These are phyloP conservation scores for Aspergillus steynii DNA, from an alignment of 495 filamentous ascomycete genomes.

Conservation along the genomic window DNA sequence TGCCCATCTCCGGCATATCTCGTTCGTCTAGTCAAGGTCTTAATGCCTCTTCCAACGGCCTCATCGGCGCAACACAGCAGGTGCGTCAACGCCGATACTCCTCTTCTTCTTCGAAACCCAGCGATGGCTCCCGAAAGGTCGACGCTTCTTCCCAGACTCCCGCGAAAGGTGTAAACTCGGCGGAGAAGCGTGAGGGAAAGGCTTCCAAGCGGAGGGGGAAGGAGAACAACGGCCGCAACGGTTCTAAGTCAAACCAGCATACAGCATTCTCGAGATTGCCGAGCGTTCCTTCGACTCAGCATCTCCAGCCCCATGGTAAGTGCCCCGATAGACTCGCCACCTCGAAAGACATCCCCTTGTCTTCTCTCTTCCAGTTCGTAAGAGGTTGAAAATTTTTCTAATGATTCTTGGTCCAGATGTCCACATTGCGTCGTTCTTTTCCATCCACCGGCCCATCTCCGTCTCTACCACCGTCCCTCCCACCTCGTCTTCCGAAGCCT, in stretches of 20 bases:
- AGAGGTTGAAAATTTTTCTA: background rate
- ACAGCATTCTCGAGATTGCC: slow-evolving; percentile 61
- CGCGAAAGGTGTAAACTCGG: slow-evolving; percentile 41
- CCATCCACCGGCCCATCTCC: slow-evolving; percentile 90
- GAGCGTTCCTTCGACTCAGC: slow-evolving; percentile 81
- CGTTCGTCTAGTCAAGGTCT: slow-evolving; percentile 29
- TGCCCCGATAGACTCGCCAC: slow-evolving; percentile 1
- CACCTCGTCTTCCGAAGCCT: slow-evolving; percentile 66
- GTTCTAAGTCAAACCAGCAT: slow-evolving; percentile 39
- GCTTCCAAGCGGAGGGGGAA: slow-evolving; percentile 38
- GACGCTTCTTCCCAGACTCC: slow-evolving; percentile 44
- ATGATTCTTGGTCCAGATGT: slow-evolving; percentile 59
- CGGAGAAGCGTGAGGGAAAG: slow-evolving; percentile 38
- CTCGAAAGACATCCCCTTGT: background rate
- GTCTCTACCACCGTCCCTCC: slow-evolving; percentile 78
- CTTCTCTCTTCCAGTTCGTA: background rate
- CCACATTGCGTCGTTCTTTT: slow-evolving; percentile 89
- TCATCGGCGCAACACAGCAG: slow-evolving; percentile 34
- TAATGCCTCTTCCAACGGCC: slow-evolving; percentile 32
- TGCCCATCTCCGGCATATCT: slow-evolving; percentile 39
- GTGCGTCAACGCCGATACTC: slow-evolving; percentile 56
- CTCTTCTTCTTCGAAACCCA: slow-evolving; percentile 55
- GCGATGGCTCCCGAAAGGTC: slow-evolving; percentile 44
- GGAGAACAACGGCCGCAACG: slow-evolving; percentile 37
- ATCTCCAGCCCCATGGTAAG: slow-evolving; percentile 72